Conservation (phyloP, 1,284 basidiomycete species). For the Tilletia horrida region DNA sequence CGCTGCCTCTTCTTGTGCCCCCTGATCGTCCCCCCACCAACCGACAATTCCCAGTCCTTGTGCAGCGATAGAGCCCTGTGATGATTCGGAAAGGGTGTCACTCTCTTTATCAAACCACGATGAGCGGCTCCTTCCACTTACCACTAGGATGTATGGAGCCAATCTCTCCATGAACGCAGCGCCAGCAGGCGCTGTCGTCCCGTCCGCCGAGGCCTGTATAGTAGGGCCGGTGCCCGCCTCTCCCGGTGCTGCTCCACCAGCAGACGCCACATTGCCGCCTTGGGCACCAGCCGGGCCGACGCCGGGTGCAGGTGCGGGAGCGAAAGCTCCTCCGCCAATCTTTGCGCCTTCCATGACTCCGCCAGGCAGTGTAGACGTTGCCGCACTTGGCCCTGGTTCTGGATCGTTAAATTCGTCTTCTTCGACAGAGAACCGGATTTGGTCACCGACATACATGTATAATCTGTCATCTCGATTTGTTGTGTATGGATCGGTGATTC, state of each 20-base stretch:
- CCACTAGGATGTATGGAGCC: constrained; percentile 8
- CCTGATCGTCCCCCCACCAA: constrained; percentile 35
- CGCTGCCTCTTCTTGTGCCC: constrained; percentile 48
- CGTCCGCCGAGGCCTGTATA: background rate
- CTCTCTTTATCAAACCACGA: background rate
- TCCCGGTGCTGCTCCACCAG: constrained; percentile 2
- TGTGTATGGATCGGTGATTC: constrained; percentile 3
- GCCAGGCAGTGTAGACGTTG: constrained; percentile 24
- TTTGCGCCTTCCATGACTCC: constrained; percentile 4
- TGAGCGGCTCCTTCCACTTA: background rate
- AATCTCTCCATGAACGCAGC: constrained; percentile 13
- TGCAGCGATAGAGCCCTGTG: constrained; percentile 42
- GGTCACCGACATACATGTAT: constrained; percentile 79
- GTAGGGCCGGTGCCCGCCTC: constrained; percentile 2
- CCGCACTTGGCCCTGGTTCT: constrained; percentile 70
- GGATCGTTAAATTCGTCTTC: constrained; percentile 84
- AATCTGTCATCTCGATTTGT: constrained; percentile 63
- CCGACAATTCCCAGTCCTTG: constrained; percentile 39
- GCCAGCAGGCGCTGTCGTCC: background rate
- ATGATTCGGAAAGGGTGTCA: background rate
- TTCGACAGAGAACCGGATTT: constrained; percentile 82
- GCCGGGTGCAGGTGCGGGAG: background rate
- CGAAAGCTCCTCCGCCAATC: constrained; percentile 6
- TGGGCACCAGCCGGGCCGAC: background rate
- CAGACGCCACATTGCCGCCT: constrained; percentile 10